Evolutionary conservation across 495 filamentous ascomycete species (phyloP).

Genomic region (Lepidopterella palustris): DNA sequence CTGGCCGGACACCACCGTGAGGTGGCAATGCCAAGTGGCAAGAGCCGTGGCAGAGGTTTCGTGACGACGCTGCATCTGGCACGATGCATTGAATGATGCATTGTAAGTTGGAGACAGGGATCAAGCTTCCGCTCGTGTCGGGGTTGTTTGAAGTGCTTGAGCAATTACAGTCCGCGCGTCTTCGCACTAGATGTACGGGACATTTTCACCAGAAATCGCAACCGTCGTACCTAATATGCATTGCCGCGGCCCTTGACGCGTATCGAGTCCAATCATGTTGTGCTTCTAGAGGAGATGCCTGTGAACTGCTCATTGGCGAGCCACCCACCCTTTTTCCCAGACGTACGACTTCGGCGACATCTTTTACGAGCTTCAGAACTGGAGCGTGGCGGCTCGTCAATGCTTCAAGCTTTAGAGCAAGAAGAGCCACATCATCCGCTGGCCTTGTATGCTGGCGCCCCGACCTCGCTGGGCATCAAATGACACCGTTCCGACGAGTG

Average conservation of each 20-base stretch:
- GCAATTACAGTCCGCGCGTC: too few relatives aligned
- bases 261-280: background rate
- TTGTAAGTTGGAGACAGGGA: slow-evolving; percentile 31
- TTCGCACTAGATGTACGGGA: slow-evolving; percentile 31
- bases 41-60: slow-evolving; percentile 27
- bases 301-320: background rate
- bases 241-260: background rate
- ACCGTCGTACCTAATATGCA: background rate
- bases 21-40: slow-evolving; percentile 23
- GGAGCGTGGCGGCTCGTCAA: slow-evolving; percentile 27
- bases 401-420: slow-evolving; percentile 5
- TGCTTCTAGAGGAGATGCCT: background rate
- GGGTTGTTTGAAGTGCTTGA: slow-evolving; percentile 11
- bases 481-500: slow-evolving; percentile 34
- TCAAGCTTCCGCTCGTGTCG: slow-evolving; percentile 22
- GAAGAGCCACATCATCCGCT: background rate
- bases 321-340: background rate
- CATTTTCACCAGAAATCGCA: slow-evolving; percentile 11
- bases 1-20: slow-evolving; percentile 31
- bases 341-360: background rate
- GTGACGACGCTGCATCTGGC: slow-evolving; percentile 8
- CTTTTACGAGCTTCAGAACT: slow-evolving; percentile 16
- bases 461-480: slow-evolving; percentile 28
- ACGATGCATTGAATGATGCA: slow-evolving; percentile 1
- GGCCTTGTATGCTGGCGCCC: background rate